Base-by-base conservation (phyloP, 163 green algal species). In the Scenedesmus sp. region DNA sequence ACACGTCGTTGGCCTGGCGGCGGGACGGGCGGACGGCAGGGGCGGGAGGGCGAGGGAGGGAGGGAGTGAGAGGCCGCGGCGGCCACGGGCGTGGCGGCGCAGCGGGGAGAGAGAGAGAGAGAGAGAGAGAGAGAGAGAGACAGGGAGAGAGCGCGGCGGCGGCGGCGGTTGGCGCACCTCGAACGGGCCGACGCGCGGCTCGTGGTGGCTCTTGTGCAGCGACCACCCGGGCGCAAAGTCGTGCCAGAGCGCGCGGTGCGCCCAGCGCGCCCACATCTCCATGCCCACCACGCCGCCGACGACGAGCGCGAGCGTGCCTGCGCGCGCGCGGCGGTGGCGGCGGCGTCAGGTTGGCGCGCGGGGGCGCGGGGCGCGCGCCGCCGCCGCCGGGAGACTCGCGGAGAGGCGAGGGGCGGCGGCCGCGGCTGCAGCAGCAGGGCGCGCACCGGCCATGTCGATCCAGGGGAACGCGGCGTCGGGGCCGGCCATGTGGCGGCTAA, bases 241-340 rank as follows among this genome's bases (percentile, higher is more conserved):
- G 77, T 98, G 96, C 96, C 96, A 98, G 67, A 98, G 86, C 13
- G 87, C 85, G 64, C 93, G 94, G 87, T 99, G 96, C 17, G 95
- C 94, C 72, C 84, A 99, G 14, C 94, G 83, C 4, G 95, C 95
- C 76, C 92, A 98, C 88, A 97, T 96, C 85, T 98, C 95, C 95
- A 98, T 98, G 13, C 91, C 91, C 34, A 95, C 86, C 78, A 91
- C 85, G 70, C 92, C 93, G 9, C 92, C 90, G 29, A 89, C 64
- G 26, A 89, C 89, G n/a, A 96, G 80, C 7, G 87, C 69, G n/a
- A 97, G 74, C 0, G 93, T 96, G 62, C 60, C 84, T n/a, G n/a
- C n/a, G n/a, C n/a, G n/a, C n/a, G n/a, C n/a, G n/a, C n/a, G n/a
- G n/a, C n/a, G n/a, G n/a, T n/a, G n/a, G n/a, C n/a, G n/a, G n/a